Base-by-base conservation (phyloP, 2,329 filamentous ascomycete species). In the Knufia fluminis region DNA sequence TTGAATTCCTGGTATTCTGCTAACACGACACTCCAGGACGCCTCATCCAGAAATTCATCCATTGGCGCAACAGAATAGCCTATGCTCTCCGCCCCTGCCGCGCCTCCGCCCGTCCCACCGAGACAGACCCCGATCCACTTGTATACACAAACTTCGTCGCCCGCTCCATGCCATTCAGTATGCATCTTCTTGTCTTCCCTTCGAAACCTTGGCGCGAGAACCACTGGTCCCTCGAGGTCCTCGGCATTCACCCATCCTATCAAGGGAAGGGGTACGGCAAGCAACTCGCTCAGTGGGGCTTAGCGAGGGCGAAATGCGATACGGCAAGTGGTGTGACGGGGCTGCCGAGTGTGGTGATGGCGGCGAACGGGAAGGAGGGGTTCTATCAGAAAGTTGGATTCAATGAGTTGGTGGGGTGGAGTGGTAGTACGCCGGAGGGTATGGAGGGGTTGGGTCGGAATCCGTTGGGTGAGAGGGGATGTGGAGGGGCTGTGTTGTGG, bases 91-190 rank as follows among this genome's bases (percentile, higher is more conserved):
- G 26, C 4, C 42, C 42, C 8, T 45, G 42, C 41, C 40, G 49
- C 32, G 48, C 53, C 26, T 48, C 51, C 3, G 26, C 48, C 7
- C 54, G 49, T 26, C 58, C 64, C n/a, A 62, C 66, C 4, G 61
- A 64, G 3, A 63, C 66, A 46, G 59, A 61, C 20, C 48, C 51
- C 4, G 31, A 47, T 4, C 51, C 51, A 8, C 39, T 55, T 22
- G 48, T 41, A 4, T 43, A 24, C 20, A 51, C 42, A 42, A 53
- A 53, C 16, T 53, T 53, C 51, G 1, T 49, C 26, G n/a, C 40
- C 14, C 33, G 33, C 8, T 31, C 46, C 3, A 17, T 40, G 2
- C 53, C 53, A n/a, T 51, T 53, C 23, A 19, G 17, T 6, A 26
- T 16, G 17, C 48, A 32, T 8, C 24, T 45, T 12, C 4, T 45